These are phyloP conservation scores for Candida xiaguanensis DNA, from an alignment of 805 yeast genomes.

Conservation along the genomic window DNA sequence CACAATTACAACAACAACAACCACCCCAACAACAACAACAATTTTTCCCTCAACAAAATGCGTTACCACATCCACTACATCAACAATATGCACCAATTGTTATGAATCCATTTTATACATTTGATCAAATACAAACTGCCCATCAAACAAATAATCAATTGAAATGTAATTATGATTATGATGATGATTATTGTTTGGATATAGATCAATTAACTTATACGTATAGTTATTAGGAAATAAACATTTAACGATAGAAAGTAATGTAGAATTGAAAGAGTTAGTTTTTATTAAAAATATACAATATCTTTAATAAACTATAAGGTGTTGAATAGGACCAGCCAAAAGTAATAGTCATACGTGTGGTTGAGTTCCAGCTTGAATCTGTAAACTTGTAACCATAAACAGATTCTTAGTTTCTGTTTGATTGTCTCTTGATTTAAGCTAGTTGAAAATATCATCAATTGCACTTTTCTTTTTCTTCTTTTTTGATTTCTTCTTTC, in stretches of 20 bases:
- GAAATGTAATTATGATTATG: slow-evolving; percentile 28
- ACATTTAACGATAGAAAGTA: no score
- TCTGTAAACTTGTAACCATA: no score
- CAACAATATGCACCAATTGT: slow-evolving; percentile 1
- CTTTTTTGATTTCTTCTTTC: slow-evolving; percentile 27
- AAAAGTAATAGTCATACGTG: no score
- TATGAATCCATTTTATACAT: slow-evolving; percentile 2
- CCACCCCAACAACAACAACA: background rate
- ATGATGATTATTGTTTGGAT: slow-evolving; percentile 42
- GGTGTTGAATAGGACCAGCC: no score
- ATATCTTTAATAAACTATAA: no score
- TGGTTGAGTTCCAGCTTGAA: no score
- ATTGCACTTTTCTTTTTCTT: slow-evolving; percentile 55
- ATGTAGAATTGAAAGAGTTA: no score
- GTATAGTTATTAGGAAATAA: background rate
- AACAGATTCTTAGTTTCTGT: no score
- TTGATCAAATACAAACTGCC: slow-evolving; percentile 10
- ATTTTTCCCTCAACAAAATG: background rate
- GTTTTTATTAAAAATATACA: background rate
- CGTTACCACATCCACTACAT: slow-evolving; percentile 1
- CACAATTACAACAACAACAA: slow-evolving; percentile 7
- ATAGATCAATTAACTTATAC: slow-evolving; percentile 33
- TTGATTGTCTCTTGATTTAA: no score
- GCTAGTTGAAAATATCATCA: slow-evolving; percentile 51
- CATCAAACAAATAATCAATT: slow-evolving; percentile 3